Evolutionary conservation across 495 filamentous ascomycete species (phyloP), one percentile per base, ranked within the genome.

Genomic region (Penicillium angulare): DNA sequence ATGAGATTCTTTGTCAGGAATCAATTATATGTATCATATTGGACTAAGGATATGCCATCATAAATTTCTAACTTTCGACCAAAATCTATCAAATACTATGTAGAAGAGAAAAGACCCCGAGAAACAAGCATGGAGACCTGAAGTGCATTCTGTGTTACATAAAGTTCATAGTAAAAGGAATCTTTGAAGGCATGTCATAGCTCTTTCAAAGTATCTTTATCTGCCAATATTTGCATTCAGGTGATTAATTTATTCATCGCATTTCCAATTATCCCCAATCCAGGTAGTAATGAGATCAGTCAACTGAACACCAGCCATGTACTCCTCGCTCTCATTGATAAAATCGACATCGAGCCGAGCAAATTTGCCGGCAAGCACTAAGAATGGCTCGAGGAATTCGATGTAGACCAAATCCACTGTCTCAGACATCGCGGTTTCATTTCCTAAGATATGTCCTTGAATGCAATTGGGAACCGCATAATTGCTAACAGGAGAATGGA

Each of bases 331-430:
- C 3, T 79, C 71, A 21, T 67, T 67, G 17, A 59, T 62, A 49
- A 88, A 88, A 10, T 78, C 74, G 17, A 73, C 56, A 49, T 78
- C 69, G 24, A 87, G 72, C 0, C 86, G 84, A 15, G 80, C 75
- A 60, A 87, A 87, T 52, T 77, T 73, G 33, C 96, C 69, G 16
- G 88, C 93, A 3, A 87, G 63, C 36, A 90, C 60, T 42, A 97
- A 73, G 76, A 86, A 89, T 31, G 79, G 79, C 67, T 95, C 79
- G 42, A 97, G 86, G 55, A 97, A 98, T 57, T 95, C 91, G 39
- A 92, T 77, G 64, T 93, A 98, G 18, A 97, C 84, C 4, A 98
- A 56, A 63, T 97, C 92, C 2, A 97, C 86, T 0, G 55, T 85
- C 57, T 85, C 79, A 0, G 92, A 88, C 4, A 48, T 43, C 20